Conservation (phyloP, 768 basidiomycete species). For the Amanita pseudoporphyria region DNA sequence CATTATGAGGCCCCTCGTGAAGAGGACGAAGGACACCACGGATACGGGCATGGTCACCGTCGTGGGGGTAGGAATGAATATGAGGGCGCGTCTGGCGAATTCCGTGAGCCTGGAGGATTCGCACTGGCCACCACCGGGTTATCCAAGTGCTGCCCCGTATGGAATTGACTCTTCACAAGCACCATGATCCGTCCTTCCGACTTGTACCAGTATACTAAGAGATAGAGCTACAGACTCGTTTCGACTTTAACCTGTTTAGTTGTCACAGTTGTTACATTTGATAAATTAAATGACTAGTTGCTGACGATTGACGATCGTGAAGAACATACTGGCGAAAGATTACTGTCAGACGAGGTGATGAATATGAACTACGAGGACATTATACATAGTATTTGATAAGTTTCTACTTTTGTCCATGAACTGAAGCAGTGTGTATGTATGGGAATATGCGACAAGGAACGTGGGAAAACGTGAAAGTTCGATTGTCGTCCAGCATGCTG, state of each 20-base stretch:
- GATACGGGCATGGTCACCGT: background rate
- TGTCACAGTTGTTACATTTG: background rate
- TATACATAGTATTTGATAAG: background rate
- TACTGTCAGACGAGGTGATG: no score
- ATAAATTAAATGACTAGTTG: background rate
- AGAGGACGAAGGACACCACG: background rate
- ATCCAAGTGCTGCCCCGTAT: constrained; percentile 27
- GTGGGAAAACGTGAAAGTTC: background rate
- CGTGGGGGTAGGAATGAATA: background rate
- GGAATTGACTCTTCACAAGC: constrained; percentile 15
- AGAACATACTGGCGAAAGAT: no score
- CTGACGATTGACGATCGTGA: background rate
- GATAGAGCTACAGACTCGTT: background rate
- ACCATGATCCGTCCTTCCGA: constrained; percentile 14
- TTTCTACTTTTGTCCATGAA: background rate
- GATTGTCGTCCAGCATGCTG: background rate
- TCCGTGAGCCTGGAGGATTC: constrained; percentile 1
- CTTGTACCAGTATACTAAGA: constrained; percentile 5
- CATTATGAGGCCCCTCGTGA: no score
- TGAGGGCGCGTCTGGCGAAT: background rate
- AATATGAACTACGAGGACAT: no score
- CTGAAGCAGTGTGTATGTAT: no score
- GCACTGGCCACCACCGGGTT: constrained; percentile 15
- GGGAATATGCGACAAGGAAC: background rate
- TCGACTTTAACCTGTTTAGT: background rate